Conservation (phyloP, 495 filamentous ascomycete genomes). For the Echria macrotheca region DNA sequence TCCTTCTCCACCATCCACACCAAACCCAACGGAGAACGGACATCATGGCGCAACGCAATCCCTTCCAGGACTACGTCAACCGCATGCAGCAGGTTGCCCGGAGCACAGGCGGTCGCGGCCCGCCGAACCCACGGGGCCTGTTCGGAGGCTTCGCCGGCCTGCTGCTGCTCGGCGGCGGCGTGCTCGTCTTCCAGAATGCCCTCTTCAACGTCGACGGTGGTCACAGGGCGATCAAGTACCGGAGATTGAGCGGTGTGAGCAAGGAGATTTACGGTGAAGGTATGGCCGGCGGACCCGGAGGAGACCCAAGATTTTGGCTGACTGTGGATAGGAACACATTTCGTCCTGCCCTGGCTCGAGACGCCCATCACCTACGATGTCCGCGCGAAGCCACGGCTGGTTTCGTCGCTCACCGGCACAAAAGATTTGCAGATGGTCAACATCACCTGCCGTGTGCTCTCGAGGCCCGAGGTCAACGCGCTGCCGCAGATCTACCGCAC, state of each 20-base stretch:
- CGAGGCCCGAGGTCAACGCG: constrained; percentile 76
- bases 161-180: constrained; percentile 58
- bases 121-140: constrained; percentile 21
- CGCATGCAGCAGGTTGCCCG: constrained; percentile 25
- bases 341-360: constrained; percentile 94
- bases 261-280: constrained; percentile 97
- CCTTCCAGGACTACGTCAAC: constrained; percentile 40
- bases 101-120: constrained; percentile 28
- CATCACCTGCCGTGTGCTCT: constrained; percentile 99
- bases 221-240: constrained; percentile 98
- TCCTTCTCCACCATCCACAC: not conserved
- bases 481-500: constrained; percentile 96
- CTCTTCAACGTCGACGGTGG: constrained; percentile 99
- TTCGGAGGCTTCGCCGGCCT: constrained; percentile 30
- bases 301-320: not conserved
- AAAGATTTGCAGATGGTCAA: constrained; percentile 99
- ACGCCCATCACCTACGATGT: constrained; percentile 96
- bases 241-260: constrained; percentile 84
- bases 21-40: not conserved
- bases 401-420: constrained; percentile 94
- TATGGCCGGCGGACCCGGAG: constrained; percentile 33
- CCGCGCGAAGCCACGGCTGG: constrained; percentile 92
- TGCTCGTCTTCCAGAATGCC: constrained; percentile 66
- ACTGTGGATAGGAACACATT: constrained; percentile 68
- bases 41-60: constrained; percentile 43